Evolutionary conservation across 2,329 filamentous ascomycete species (phyloP).

Genomic region (Phyllosticta ampelicida): DNA sequence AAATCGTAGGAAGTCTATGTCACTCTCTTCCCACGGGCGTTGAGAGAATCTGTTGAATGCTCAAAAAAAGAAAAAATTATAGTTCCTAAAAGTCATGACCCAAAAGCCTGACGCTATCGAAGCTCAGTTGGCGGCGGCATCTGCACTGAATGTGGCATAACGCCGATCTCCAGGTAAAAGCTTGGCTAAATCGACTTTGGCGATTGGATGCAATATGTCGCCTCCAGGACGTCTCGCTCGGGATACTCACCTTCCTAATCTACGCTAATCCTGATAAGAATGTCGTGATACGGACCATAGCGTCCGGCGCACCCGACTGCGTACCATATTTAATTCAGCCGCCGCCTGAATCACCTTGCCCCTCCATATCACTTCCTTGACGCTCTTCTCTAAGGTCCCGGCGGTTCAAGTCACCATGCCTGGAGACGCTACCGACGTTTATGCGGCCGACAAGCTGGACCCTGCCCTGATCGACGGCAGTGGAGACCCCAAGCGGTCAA

Average conservation of each 20-base stretch:
- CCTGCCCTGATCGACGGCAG: slow-evolving; percentile 23
- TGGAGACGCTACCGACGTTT: slow-evolving; percentile 13
- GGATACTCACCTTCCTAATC: not conserved
- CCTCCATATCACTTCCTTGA: not conserved
- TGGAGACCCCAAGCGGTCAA: slow-evolving; percentile 25
- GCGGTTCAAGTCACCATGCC: slow-evolving; percentile 9
- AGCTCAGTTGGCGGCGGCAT: not conserved
- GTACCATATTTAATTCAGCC: not conserved
- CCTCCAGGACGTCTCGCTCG: not conserved
- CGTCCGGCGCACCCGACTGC: not conserved
- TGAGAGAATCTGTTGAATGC: not conserved
- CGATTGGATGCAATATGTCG: not conserved
- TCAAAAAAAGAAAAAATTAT: not conserved
- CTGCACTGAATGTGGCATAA: not conserved
- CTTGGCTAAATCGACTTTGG: not conserved
- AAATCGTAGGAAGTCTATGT: not conserved
- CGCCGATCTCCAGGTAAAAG: not conserved
- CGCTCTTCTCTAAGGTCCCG: not conserved
- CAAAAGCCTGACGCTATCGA: not conserved
- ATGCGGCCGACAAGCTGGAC: slow-evolving; percentile 21
- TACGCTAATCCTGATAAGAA: not conserved
- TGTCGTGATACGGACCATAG: not conserved
- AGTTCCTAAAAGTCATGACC: not conserved
- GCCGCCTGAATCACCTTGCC: not conserved
- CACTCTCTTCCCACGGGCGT: not conserved